These are phyloP conservation scores for Cryphonectria naterciae DNA, from an alignment of 2,329 filamentous ascomycete genomes.

Conservation along the genomic window DNA sequence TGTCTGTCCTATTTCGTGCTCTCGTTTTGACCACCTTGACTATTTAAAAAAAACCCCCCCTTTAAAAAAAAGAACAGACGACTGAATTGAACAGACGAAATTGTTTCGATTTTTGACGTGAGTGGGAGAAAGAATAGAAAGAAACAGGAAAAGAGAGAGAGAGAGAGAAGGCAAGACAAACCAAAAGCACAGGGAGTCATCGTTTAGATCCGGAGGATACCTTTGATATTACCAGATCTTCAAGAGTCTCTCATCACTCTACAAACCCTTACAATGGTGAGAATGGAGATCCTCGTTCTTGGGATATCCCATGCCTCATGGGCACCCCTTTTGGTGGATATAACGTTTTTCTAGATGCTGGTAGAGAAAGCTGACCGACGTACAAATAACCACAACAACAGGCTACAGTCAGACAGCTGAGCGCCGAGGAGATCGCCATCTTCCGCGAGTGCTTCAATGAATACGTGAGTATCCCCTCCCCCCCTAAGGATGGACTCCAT, in stretches of 20 bases:
- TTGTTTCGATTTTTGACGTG: not conserved
- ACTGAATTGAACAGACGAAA: not conserved
- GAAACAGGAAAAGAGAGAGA: not conserved
- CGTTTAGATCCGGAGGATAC: not conserved
- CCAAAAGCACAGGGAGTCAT: not conserved
- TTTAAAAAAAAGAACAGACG: not conserved
- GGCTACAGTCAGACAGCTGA: slow-evolving; percentile 21
- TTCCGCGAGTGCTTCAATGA: slow-evolving; percentile 29
- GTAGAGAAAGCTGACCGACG: not conserved
- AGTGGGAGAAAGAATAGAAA: not conserved
- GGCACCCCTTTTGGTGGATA: not conserved
- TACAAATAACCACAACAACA: not conserved
- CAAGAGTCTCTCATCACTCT: not conserved
- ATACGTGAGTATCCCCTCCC: slow-evolving; percentile 20
- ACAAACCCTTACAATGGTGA: not conserved
- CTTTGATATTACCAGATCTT: not conserved
- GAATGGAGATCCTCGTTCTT: not conserved
- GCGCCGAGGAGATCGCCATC: slow-evolving; percentile 29
- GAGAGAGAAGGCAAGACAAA: not conserved
- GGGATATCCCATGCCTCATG: not conserved
- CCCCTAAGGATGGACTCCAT: too few species aligned
- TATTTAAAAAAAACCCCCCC: not conserved
- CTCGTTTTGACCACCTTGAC: not conserved
- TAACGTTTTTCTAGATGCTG: not conserved
- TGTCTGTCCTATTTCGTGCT: not conserved